These are phyloP conservation scores for Acanthamoeba triangularis DNA, from an alignment of 208 protist species.

Conservation along the genomic window DNA sequence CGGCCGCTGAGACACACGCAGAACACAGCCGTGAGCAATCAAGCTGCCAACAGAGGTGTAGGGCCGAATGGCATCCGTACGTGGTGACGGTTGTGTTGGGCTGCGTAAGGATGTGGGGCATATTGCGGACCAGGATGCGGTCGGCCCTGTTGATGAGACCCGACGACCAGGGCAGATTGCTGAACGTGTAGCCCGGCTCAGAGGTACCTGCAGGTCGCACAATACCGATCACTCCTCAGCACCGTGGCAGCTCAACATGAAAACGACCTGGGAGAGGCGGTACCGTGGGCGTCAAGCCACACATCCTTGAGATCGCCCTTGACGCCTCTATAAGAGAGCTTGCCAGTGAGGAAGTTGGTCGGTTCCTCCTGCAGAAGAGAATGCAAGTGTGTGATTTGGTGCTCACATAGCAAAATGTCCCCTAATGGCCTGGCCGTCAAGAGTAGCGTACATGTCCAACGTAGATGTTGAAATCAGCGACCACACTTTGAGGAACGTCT, in stretches of 20 bases:
- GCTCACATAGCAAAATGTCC: too few relatives aligned
- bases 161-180: slow-evolving; percentile 59
- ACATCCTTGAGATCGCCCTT: slow-evolving; percentile 21
- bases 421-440: too few relatives aligned
- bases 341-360: slow-evolving; percentile 50
- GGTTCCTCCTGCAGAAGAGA: slow-evolving; percentile 11
- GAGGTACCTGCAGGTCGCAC: not conserved
- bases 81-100: slow-evolving; percentile 42
- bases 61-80: not conserved
- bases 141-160: slow-evolving; percentile 58
- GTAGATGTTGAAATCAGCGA: slow-evolving; percentile 71
- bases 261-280: not conserved
- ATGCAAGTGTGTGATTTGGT: not conserved
- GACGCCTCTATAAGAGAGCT: not conserved
- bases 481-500: slow-evolving; percentile 15
- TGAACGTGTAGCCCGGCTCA: slow-evolving; percentile 54
- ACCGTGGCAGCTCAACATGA: not conserved
- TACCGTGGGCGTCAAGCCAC: slow-evolving; percentile 9
- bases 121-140: slow-evolving; percentile 30
- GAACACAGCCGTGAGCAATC: not conserved
- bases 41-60: not conserved
- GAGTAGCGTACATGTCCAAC: slow-evolving; percentile 2
- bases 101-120: not conserved
- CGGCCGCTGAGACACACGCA: not conserved
- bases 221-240: not conserved